Evolutionary conservation across 768 basidiomycete species (phyloP), one percentile per base, ranked within the genome.

Genomic region (Leccinum boreale): DNA sequence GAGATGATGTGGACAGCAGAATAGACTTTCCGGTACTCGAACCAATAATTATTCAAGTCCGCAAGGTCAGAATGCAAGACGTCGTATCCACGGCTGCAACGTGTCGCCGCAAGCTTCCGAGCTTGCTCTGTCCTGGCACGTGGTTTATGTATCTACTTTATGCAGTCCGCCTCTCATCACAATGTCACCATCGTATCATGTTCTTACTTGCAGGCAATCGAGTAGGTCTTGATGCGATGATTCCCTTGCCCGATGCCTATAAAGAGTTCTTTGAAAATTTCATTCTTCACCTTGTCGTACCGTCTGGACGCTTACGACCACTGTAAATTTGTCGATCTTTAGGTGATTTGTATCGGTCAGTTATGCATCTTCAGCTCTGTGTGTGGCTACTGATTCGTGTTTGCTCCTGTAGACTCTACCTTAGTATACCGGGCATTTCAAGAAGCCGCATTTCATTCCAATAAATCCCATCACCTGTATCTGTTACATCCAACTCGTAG

Each of bases 41-140:
- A 12, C 23, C 5, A 47, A 31, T 12, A 10, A 26, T 39, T n/a
- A n/a, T 50, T 51, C 29, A 36, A 46, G 9, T 36, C 26, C 49
- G n/a, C 36, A 33, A 51, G 47, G n/a, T 24, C 31, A 56, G 56
- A 56, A 55, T 15, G 45, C 50, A 50, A 45, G 51, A 59, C 17
- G 44, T 60, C 45, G 33, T 51, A 50, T 53, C 17, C 23, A 8
- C 46, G 42, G 49, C 23, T 66, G 55, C 63, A 71, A 60, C 63
- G 65, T 68, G 66, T 50, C 36, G 33, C 56, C 63, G 70, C 66
- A 33, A 56, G 24, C 52, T 58, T 33, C 68, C 64, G 62, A 49
- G 29, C 57, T 65, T 72, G 62, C 61, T 68, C 35, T 72, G 62
- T 73, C 42, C 55, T 47, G 12, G 47, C 60, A 68, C 65, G 66